Evolutionary conservation across 495 filamentous ascomycete species (phyloP).

Genomic region (Hypoxylon rickii): DNA sequence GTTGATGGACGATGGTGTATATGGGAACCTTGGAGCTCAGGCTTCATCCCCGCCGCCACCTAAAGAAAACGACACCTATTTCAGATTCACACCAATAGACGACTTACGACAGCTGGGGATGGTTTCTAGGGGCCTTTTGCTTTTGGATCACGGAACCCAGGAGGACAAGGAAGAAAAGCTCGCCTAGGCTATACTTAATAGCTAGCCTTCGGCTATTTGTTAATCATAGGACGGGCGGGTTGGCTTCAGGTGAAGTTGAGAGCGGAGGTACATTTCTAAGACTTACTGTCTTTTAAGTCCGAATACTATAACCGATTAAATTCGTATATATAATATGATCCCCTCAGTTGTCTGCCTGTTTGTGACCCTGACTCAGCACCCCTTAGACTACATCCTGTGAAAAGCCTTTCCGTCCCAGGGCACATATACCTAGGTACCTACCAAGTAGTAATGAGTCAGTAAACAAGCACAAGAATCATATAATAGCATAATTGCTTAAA

Average conservation of each 20-base stretch:
- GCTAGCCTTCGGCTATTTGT: conserved; percentile 18
- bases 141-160: conserved; percentile 16
- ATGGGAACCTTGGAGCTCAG: not conserved
- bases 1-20: not conserved
- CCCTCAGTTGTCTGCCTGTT: not conserved
- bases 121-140: conserved; percentile 12
- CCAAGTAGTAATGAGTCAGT: no score
- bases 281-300: conserved; percentile 39
- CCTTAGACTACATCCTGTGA: no score
- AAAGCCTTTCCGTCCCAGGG: no score
- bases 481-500: no score
- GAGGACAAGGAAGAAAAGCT: conserved; percentile 6
- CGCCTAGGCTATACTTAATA: conserved; percentile 7
- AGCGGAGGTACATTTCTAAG: conserved; percentile 20
- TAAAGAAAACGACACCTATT: conserved; percentile 11
- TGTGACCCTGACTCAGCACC: not conserved
- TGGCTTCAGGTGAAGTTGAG: conserved; percentile 19
- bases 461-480: no score
- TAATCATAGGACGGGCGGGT: conserved; percentile 20
- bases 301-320: conserved; percentile 31
- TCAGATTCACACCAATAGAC: conserved; percentile 35
- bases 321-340: conserved; percentile 34
- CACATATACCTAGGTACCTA: no score
- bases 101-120: conserved; percentile 25
- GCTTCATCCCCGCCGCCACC: not conserved